phyloP scores from a whole-genome alignment of 164 flowering plant genomes.

The Stephania yunnanensis region DNA sequence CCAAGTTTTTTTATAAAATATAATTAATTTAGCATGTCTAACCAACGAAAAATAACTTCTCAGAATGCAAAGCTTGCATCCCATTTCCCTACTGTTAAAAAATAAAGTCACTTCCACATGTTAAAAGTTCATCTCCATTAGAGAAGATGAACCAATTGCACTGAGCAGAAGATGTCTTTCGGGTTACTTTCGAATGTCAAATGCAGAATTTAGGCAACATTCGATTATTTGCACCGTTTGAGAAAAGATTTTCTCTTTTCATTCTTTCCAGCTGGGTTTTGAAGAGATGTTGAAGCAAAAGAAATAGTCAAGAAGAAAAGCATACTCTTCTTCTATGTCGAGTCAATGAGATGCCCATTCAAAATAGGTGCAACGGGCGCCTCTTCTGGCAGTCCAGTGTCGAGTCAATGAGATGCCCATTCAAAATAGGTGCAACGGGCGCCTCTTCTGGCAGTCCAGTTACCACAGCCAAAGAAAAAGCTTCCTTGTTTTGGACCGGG shows the following conservation, averaged over 20 bases:
- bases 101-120: constrained; percentile 36
- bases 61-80: constrained; percentile 16
- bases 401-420: constrained; percentile 56
- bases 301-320: constrained; percentile 10
- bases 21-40: constrained; percentile 23
- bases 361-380: constrained; percentile 66
- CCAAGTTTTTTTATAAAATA: constrained; percentile 20
- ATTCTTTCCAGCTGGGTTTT: constrained; percentile 5
- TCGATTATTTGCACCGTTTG: background rate
- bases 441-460: constrained; percentile 72
- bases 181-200: constrained; percentile 6
- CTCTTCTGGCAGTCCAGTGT: constrained; percentile 46
- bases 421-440: constrained; percentile 68
- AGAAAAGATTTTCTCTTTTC: background rate
- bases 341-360: constrained; percentile 64
- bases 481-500: constrained; percentile 80
- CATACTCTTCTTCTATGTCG: background rate
- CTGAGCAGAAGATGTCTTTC: background rate
- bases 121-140: constrained; percentile 15
- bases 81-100: constrained; percentile 23
- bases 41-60: constrained; percentile 23
- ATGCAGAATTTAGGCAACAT: constrained; percentile 10
- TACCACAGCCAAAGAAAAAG: constrained; percentile 88
- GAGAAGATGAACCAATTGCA: constrained; percentile 6
- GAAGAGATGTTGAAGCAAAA: background rate